phyloP scores from a whole-genome alignment of 495 filamentous ascomycete genomes.

The Pyronema domesticum region DNA sequence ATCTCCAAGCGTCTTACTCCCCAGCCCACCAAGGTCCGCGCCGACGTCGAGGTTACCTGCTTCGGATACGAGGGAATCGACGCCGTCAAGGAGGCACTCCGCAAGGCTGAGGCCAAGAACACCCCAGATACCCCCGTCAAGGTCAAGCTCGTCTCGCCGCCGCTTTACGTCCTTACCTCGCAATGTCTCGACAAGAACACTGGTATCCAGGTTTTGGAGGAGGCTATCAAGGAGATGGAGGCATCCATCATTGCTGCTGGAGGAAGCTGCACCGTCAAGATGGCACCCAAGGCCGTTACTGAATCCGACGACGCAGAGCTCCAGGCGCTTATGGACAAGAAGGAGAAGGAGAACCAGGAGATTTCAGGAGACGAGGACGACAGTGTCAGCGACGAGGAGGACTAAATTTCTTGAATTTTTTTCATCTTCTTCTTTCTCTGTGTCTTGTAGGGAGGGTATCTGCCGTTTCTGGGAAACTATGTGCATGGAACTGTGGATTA shows the following conservation, averaged over 20 bases:
- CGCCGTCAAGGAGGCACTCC: conserved; percentile 78
- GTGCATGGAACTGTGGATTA: too few relatives aligned
- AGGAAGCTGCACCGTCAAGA: conserved; percentile 70
- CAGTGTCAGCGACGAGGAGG: conserved; percentile 76
- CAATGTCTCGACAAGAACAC: conserved; percentile 83
- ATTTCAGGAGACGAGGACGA: conserved; percentile 90
- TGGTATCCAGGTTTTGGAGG: conserved; percentile 68
- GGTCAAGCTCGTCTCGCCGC: conserved; percentile 87
- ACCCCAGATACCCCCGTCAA: conserved; percentile 83
- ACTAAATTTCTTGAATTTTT: too few relatives aligned
- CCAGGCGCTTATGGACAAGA: conserved; percentile 96
- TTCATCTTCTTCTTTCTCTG: too few relatives aligned
- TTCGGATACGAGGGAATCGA: conserved; percentile 98
- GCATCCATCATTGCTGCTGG: conserved; percentile 53
- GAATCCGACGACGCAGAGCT: conserved; percentile 95
- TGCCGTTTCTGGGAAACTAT: too few relatives aligned
- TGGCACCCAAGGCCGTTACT: conserved; percentile 97
- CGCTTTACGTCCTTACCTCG: conserved; percentile 81
- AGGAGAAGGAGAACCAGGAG: conserved; percentile 91
- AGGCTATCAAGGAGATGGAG: conserved; percentile 70
- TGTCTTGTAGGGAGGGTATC: too few relatives aligned
- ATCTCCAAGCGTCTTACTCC: conserved; percentile 92
- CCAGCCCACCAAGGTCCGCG: conserved; percentile 92
- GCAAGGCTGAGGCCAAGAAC: conserved; percentile 74
- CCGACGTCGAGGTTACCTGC: conserved; percentile 95